These are phyloP conservation scores for Hypomontagnella monticulosa DNA, from an alignment of 495 filamentous ascomycete genomes.

Conservation along the genomic window DNA sequence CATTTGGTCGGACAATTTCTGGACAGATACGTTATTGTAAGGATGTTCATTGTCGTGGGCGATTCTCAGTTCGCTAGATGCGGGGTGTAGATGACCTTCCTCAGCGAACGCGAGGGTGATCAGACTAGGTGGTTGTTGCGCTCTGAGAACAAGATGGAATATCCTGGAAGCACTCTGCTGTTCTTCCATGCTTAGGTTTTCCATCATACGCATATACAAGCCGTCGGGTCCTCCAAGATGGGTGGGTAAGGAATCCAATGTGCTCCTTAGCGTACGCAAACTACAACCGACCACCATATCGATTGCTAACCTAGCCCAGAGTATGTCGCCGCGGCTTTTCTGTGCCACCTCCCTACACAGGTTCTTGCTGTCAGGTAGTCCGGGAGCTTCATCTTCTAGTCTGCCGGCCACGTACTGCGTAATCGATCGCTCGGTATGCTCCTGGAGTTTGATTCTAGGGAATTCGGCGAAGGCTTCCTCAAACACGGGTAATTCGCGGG, in stretches of 20 bases:
- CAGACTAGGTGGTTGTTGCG: slow-evolving; percentile 45
- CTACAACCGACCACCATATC: slow-evolving; percentile 46
- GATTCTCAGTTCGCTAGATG: slow-evolving; percentile 34
- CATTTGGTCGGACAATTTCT: slow-evolving; percentile 41
- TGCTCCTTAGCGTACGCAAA: slow-evolving; percentile 38
- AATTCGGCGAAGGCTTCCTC: slow-evolving; percentile 39
- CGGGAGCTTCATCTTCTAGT: slow-evolving; percentile 45
- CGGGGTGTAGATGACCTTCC: slow-evolving; percentile 39
- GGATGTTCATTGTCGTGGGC: slow-evolving; percentile 27
- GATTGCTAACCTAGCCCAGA: slow-evolving; percentile 47
- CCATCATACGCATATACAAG: slow-evolving; percentile 47
- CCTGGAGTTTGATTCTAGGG: slow-evolving; percentile 43
- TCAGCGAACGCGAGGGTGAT: slow-evolving; percentile 43
- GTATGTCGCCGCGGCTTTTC: slow-evolving; percentile 44
- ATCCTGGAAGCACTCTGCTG: slow-evolving; percentile 42
- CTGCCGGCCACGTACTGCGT: slow-evolving; percentile 45
- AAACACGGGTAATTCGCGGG: slow-evolving; percentile 43
- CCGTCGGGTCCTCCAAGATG: slow-evolving; percentile 45
- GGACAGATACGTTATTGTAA: slow-evolving; percentile 27
- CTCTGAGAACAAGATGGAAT: slow-evolving; percentile 42
- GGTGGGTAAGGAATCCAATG: slow-evolving; percentile 40
- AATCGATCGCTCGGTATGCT: slow-evolving; percentile 44
- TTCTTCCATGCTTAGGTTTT: slow-evolving; percentile 39
- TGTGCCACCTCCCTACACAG: slow-evolving; percentile 43
- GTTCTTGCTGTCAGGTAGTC: slow-evolving; percentile 41